Evolutionary conservation across 768 basidiomycete species (phyloP), one percentile per base, ranked within the genome.

Genomic region (Lactarius hatsudake): DNA sequence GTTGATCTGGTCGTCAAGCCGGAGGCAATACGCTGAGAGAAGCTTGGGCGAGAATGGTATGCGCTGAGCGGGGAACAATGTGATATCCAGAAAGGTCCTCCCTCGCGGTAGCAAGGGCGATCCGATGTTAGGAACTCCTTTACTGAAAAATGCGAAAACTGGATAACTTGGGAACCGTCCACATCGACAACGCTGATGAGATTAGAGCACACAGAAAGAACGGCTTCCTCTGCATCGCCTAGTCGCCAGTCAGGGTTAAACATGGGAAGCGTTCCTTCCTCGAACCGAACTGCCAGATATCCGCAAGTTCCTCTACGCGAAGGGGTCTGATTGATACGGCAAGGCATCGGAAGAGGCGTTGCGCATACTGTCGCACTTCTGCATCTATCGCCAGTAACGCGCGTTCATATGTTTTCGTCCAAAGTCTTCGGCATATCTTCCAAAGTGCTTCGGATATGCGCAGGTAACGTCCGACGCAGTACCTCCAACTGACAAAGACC

Each of bases 81-180:
- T 57, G 42, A 34, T 36, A 61, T 6, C 54, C 54, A 18, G 65
- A 51, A 20, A 66, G n/a, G 10, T n/a, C 13, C n/a, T 7, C 34
- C 12, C 7, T 18, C 5, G 28, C 20, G 5, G 5, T 4, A 42
- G 54, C 23, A 23, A 61, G 65, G n/a, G 10, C 65, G 54, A 3
- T 2, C 1, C 1, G 65, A 66, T 10, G 53, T 61, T 18, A 66
- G 7, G 43, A 56, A 66, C 9, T 66, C 65, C 38, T 53, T 66
- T 3, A 66, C 65, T 0, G 65, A 62, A 36, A 66, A 58, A 42
- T 66, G 65, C 5, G 65, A 12, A 20, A 66, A 66, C 17, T 66
- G 61, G n/a, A 66, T 40, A 17, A 60, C 17, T 20, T 10, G 13
- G 2, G 28, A 53, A 17, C 13, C 48, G 15, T 23, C 18, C 26